These are phyloP conservation scores for Mercurialis annua DNA, from an alignment of 345 rosid genomes.

Conservation along the genomic window DNA sequence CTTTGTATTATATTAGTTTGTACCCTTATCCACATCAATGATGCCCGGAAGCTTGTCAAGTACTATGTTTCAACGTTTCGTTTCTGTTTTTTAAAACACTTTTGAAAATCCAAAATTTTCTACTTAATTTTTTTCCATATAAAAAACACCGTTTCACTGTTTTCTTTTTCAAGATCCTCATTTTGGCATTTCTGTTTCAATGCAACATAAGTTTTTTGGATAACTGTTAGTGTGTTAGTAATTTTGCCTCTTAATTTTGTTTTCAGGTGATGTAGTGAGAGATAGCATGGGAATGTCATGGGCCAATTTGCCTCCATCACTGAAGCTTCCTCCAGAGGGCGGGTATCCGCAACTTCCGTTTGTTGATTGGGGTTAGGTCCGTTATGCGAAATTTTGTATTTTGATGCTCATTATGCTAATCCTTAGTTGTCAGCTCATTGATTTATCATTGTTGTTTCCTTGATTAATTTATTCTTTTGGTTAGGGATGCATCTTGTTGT, in stretches of 20 bases:
- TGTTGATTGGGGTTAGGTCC: constrained; percentile 73
- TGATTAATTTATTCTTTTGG: neutral
- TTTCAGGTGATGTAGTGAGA: constrained; percentile 38
- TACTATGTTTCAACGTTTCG: too few species aligned
- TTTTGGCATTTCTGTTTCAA: too few species aligned
- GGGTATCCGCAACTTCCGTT: constrained; percentile 62
- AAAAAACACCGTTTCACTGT: too few species aligned
- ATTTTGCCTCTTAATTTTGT: neutral
- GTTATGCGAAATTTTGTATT: neutral
- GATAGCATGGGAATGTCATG: constrained; percentile 47
- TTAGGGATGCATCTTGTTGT: neutral
- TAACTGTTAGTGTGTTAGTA: neutral
- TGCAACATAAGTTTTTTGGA: too few species aligned
- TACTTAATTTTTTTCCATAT: too few species aligned
- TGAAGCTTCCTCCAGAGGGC: constrained; percentile 79
- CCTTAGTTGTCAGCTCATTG: neutral
- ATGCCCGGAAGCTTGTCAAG: too few species aligned
- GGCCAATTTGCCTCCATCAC: constrained; percentile 84
- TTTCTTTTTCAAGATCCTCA: neutral
- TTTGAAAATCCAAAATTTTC: too few species aligned
- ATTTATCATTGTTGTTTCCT: neutral
- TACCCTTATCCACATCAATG: too few species aligned
- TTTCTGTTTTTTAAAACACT: too few species aligned
- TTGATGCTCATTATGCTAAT: neutral
- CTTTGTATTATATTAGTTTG: neutral